Conservation (phyloP, 305 asterid genomes). For the Fraxinus latifolia region DNA sequence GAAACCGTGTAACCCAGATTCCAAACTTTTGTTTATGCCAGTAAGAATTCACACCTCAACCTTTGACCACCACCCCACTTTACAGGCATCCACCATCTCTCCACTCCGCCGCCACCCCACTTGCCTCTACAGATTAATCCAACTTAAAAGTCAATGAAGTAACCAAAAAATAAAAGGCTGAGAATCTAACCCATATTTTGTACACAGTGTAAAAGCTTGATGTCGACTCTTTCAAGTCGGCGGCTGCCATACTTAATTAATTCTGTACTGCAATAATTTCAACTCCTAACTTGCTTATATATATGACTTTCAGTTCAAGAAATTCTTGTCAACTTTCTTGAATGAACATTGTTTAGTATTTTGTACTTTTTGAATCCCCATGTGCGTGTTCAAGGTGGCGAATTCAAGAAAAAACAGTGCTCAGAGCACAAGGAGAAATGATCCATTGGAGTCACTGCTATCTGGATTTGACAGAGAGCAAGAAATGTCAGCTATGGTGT, state of each 20-base stretch:
- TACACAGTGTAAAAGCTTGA: not conserved
- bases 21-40: not conserved
- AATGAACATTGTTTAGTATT: not conserved
- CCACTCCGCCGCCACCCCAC: not conserved
- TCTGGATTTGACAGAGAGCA: constrained; percentile 50
- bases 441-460: constrained; percentile 33
- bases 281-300: not conserved
- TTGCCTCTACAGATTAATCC: not conserved
- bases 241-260: not conserved
- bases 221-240: not conserved
- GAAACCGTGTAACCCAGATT: not conserved
- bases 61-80: not conserved
- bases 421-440: not conserved
- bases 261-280: not conserved
- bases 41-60: not conserved
- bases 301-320: not conserved
- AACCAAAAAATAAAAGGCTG: not conserved
- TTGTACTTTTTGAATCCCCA: not conserved
- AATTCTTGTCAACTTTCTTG: not conserved
- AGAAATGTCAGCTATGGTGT: constrained; percentile 76
- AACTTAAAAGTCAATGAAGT: not conserved
- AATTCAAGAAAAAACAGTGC: constrained; percentile 30
- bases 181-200: not conserved
- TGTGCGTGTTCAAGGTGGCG: constrained; percentile 54
- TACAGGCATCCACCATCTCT: not conserved